A percentile compares a stretch with the other conserved stretches of the same genome.
Conservation (phyloP, 805 yeast genomes). For the Kluyveromyces dobzhanskii region DNA sequence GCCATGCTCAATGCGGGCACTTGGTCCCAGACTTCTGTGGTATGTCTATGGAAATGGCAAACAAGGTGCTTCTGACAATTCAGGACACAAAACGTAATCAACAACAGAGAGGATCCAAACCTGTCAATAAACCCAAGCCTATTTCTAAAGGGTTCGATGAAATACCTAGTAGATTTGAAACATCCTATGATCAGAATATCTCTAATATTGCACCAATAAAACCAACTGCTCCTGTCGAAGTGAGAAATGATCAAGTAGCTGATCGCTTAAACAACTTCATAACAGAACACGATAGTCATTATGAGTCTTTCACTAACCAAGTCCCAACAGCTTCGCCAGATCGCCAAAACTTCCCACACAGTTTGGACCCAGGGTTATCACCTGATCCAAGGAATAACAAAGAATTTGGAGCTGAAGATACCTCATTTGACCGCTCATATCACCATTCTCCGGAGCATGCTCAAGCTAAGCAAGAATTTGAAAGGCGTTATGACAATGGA, state of each 20-base stretch:
- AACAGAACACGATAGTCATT: slow-evolving; percentile 19
- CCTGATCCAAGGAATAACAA: too few relatives aligned
- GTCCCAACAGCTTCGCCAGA: slow-evolving; percentile 5
- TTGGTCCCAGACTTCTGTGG: slow-evolving; percentile 98
- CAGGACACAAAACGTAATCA: slow-evolving; percentile 51
- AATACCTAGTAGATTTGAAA: background rate
- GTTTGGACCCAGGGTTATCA: background rate
- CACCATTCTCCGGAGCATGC: too few relatives aligned
- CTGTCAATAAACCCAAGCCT: slow-evolving; percentile 8
- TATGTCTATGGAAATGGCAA: slow-evolving; percentile 95
- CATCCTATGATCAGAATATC: background rate
- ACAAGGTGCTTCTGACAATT: slow-evolving; percentile 76
- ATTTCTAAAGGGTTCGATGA: background rate
- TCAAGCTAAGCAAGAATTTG: too few relatives aligned
- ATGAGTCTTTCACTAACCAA: slow-evolving; percentile 21
- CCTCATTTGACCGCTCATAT: too few relatives aligned
- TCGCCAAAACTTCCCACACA: background rate
- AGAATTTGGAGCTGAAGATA: too few relatives aligned
- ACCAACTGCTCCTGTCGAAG: slow-evolving; percentile 5
- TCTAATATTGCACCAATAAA: background rate
- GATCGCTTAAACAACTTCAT: slow-evolving; percentile 21
- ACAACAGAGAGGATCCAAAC: slow-evolving; percentile 14
- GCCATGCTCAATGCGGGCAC: slow-evolving; percentile 88
- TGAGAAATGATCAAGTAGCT: slow-evolving; percentile 6
- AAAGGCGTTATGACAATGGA: too few relatives aligned